Evolutionary conservation across 495 filamentous ascomycete species (phyloP).

Genomic region (Penicillium paxilli): DNA sequence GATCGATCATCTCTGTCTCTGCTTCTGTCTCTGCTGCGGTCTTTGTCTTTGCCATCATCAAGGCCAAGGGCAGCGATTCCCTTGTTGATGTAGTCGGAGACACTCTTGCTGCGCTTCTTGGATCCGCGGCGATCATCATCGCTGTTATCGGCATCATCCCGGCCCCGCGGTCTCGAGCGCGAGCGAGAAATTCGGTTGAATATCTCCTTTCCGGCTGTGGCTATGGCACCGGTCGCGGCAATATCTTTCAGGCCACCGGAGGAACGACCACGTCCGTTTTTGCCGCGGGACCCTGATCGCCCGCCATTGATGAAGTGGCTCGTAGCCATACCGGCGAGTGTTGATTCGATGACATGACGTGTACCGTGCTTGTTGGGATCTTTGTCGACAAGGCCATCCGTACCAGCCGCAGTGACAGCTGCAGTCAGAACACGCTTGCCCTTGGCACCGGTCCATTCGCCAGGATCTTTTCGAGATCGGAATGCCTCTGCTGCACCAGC

Average conservation of each 20-base stretch:
- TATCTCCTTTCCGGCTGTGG: slow-evolving; percentile 78
- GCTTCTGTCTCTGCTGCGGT: slow-evolving; percentile 29
- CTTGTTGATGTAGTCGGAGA: slow-evolving; percentile 56
- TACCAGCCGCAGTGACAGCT: slow-evolving; percentile 78
- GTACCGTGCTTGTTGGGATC: slow-evolving; percentile 75
- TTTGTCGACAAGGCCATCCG: slow-evolving; percentile 72
- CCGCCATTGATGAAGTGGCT: slow-evolving; percentile 78
- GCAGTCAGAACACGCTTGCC: slow-evolving; percentile 86
- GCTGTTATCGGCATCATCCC: slow-evolving; percentile 42
- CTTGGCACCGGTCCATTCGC: slow-evolving; percentile 81
- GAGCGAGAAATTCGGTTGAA: slow-evolving; percentile 62
- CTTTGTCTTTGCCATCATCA: slow-evolving; percentile 36
- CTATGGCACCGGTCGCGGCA: slow-evolving; percentile 72
- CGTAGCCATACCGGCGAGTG: slow-evolving; percentile 81
- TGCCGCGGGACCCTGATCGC: slow-evolving; percentile 53
- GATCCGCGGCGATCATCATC: slow-evolving; percentile 42
- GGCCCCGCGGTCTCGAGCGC: slow-evolving; percentile 57
- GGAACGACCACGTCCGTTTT: slow-evolving; percentile 36
- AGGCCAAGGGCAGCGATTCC: slow-evolving; percentile 57
- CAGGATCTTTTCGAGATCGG: slow-evolving; percentile 79
- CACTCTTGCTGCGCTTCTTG: slow-evolving; percentile 55
- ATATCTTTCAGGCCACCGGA: slow-evolving; percentile 59
- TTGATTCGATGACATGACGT: slow-evolving; percentile 67
- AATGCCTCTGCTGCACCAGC: slow-evolving; percentile 89
- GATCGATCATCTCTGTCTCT: slow-evolving; percentile 5